Percentiles rank a stretch among this genome's conserved stretches.
These are phyloP conservation scores for Ilex asprella DNA, from an alignment of 257 asterid species.

Conservation along the genomic window DNA sequence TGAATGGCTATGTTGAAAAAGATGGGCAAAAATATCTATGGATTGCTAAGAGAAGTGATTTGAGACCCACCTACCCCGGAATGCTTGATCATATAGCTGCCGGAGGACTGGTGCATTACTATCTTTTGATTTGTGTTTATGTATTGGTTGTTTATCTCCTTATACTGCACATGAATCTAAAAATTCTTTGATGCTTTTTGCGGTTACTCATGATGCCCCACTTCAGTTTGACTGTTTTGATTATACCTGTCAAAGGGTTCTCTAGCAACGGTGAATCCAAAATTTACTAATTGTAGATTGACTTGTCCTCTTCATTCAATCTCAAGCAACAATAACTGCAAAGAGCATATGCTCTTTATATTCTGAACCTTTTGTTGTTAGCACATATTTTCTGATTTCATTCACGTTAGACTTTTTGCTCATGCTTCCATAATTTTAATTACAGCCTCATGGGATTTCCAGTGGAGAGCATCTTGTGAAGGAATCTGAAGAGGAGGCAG, in stretches of 20 bases:
- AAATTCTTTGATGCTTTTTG: too few relatives aligned
- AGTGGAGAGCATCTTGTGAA: slow-evolving; percentile 75
- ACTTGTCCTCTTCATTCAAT: too few relatives aligned
- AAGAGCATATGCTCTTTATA: too few relatives aligned
- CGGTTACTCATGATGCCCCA: too few relatives aligned
- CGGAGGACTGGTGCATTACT: slow-evolving; percentile 72
- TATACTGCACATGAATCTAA: too few relatives aligned
- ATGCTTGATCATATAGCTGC: slow-evolving; percentile 93
- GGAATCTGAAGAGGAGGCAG: slow-evolving; percentile 97
- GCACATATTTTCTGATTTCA: too few relatives aligned
- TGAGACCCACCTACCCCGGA: slow-evolving; percentile 75
- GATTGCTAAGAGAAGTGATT: slow-evolving; percentile 85
- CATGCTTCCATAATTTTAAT: not conserved
- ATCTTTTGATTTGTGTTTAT: not conserved
- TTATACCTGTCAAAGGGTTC: not conserved
- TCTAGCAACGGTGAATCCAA: not conserved
- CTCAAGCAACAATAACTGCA: too few relatives aligned
- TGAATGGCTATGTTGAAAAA: slow-evolving; percentile 81
- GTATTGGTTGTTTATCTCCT: not conserved
- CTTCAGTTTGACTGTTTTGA: too few relatives aligned
- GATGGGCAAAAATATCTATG: slow-evolving; percentile 56
- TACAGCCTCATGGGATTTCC: slow-evolving; percentile 83
- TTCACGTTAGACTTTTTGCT: too few relatives aligned
- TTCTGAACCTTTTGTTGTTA: too few relatives aligned
- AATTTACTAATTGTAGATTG: too few relatives aligned